A percentile compares a stretch with the other conserved stretches of the same genome.
These are phyloP conservation scores for Vicia villosa DNA, from an alignment of 306 rosid species.

Conservation along the genomic window DNA sequence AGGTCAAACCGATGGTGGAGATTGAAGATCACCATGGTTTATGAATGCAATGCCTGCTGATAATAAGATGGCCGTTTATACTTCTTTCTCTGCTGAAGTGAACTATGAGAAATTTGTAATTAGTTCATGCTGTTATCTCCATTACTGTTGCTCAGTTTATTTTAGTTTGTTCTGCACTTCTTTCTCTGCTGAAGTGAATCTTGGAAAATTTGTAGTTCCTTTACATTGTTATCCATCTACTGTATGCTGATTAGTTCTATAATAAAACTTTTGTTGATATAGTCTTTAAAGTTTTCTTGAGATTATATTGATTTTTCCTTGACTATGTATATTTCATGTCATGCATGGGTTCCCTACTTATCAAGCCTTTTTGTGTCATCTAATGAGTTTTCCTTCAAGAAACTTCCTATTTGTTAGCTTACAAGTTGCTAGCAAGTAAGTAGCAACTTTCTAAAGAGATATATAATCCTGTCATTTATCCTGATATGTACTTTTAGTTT, in stretches of 20 bases:
- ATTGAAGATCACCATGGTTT: constrained; percentile 76
- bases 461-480: constrained; percentile 13
- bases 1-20: constrained; percentile 50
- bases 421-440: background rate
- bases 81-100: constrained; percentile 33
- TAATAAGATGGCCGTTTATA: background rate
- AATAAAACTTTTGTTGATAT: constrained; percentile 2
- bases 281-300: constrained; percentile 7
- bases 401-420: constrained; percentile 5
- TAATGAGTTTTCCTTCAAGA: background rate
- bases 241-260: background rate
- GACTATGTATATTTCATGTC: background rate
- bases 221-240: background rate
- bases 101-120: constrained; percentile 1
- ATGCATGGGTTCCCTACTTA: background rate
- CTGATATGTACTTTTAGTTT: background rate
- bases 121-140: background rate
- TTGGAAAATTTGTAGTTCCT: background rate
- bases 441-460: background rate
- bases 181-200: constrained; percentile 5
- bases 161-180: constrained; percentile 15
- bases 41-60: constrained; percentile 27
- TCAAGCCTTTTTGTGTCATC: background rate
- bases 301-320: constrained; percentile 19
- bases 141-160: background rate